phyloP scores from a whole-genome alignment of 164 flowering plant genomes.

The Magnolia officinalis region DNA sequence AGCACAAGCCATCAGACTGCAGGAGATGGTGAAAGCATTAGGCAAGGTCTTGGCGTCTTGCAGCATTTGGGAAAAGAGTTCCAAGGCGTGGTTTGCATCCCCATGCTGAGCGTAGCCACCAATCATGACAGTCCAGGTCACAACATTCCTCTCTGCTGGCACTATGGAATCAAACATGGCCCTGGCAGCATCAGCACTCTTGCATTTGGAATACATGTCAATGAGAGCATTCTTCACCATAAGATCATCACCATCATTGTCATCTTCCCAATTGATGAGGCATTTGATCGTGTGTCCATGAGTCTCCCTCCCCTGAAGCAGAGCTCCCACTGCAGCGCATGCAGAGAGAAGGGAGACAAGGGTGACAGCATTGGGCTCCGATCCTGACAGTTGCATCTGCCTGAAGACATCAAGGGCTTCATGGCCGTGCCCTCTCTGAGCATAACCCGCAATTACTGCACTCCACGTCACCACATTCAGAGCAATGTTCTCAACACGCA shows the following conservation, averaged over 20 bases:
- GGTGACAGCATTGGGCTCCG: conserved; percentile 63
- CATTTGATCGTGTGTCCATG: conserved; percentile 51
- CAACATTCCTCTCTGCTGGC: conserved; percentile 45
- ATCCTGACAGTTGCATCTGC: conserved; percentile 45
- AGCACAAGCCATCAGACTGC: conserved; percentile 75
- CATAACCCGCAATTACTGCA: conserved; percentile 73
- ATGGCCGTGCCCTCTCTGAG: conserved; percentile 63
- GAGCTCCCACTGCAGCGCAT: conserved; percentile 61
- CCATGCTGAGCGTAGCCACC: conserved; percentile 82
- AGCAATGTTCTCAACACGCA: conserved; percentile 45
- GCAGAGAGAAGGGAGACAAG: conserved; percentile 68
- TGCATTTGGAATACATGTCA: conserved; percentile 81
- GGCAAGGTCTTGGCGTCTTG: conserved; percentile 31
- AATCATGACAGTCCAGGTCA: conserved; percentile 86
- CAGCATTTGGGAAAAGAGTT: conserved; percentile 55
- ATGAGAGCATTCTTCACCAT: conserved; percentile 65
- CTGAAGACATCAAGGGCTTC: conserved; percentile 59
- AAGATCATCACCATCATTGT: conserved; percentile 40
- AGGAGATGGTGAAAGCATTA: conserved; percentile 70
- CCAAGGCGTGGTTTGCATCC: conserved; percentile 59
- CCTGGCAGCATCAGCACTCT: conserved; percentile 26
- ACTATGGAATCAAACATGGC: conserved; percentile 40
- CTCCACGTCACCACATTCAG: conserved; percentile 81
- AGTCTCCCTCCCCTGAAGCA: conserved; percentile 60
- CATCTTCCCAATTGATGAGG: conserved; percentile 27